Conservation (phyloP, 1,284 basidiomycete species). For the Trametes polyzona region DNA sequence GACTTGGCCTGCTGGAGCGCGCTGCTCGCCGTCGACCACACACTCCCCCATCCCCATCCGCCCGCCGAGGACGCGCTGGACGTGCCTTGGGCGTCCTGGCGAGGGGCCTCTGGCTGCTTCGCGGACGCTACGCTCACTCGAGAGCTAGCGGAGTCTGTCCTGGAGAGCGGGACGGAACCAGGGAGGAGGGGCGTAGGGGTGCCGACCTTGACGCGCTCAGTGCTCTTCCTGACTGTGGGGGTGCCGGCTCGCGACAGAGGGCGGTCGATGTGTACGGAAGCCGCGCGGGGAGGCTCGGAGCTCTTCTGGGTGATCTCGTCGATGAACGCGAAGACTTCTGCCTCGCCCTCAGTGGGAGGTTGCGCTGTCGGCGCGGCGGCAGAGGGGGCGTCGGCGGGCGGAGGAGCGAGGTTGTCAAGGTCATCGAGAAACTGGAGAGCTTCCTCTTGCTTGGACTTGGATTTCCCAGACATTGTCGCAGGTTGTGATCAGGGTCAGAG, state of each 20-base stretch:
- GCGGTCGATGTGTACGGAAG: constrained; percentile 57
- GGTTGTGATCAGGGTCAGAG: not conserved
- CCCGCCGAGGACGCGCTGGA: constrained; percentile 37
- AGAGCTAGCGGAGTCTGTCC: constrained; percentile 35
- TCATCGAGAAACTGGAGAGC: constrained; percentile 90
- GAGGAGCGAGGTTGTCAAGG: constrained; percentile 74
- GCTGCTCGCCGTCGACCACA: constrained; percentile 86
- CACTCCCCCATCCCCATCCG: constrained; percentile 80
- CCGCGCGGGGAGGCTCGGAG: constrained; percentile 68
- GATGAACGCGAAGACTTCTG: constrained; percentile 89
- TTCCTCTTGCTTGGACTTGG: constrained; percentile 87
- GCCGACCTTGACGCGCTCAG: constrained; percentile 74
- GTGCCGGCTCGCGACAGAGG: constrained; percentile 71
- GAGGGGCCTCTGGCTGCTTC: constrained; percentile 27
- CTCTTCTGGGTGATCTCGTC: constrained; percentile 94
- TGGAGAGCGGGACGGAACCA: constrained; percentile 41
- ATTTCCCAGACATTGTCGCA: constrained; percentile 45
- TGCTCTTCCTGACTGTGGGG: constrained; percentile 74
- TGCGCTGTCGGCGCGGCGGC: constrained; percentile 26
- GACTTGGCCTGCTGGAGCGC: constrained; percentile 87
- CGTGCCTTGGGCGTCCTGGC: constrained; percentile 26
- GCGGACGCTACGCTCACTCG: constrained; percentile 32
- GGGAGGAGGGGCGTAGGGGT: constrained; percentile 43
- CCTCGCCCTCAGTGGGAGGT: constrained; percentile 58
- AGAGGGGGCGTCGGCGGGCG: constrained; percentile 31